Conservation (phyloP, 2,329 filamentous ascomycete species). For the Aspergillus persii region DNA sequence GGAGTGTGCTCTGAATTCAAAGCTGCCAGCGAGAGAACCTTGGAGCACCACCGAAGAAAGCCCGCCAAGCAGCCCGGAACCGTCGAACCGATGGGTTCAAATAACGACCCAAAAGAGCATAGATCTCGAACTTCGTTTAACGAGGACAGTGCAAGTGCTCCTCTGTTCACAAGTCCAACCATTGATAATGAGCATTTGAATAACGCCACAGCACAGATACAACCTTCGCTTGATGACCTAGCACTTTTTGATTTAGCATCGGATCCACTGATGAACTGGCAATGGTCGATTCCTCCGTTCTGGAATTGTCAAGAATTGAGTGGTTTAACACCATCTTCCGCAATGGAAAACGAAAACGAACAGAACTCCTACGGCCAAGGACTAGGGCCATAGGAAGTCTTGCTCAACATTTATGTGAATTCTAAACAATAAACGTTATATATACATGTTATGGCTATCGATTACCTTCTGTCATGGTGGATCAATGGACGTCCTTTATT, state of each 20-base stretch:
- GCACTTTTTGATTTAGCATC: not conserved
- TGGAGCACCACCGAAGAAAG: not conserved
- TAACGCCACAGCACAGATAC: not conserved
- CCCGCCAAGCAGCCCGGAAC: not conserved
- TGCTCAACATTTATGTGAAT: not conserved
- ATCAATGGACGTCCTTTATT: not conserved
- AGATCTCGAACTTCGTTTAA: not conserved
- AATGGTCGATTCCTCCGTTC: constrained; percentile 11
- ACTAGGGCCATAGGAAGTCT: not conserved
- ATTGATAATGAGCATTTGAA: not conserved
- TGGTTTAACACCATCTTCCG: not conserved
- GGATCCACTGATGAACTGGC: constrained; percentile 3
- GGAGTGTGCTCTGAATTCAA: constrained; percentile 11
- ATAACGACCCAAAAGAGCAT: not conserved
- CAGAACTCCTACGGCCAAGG: not conserved
- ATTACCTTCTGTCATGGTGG: no score
- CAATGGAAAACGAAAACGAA: not conserved
- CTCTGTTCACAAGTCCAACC: not conserved
- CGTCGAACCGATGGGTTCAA: not conserved
- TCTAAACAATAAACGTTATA: not conserved
- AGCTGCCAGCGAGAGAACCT: constrained; percentile 2
- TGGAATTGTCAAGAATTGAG: constrained; percentile 13
- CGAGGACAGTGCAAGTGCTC: not conserved
- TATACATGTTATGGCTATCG: not conserved
- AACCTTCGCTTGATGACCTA: not conserved